These are phyloP conservation scores for Cryphonectria nitschkei DNA, from an alignment of 2,329 filamentous ascomycete genomes.

Conservation along the genomic window DNA sequence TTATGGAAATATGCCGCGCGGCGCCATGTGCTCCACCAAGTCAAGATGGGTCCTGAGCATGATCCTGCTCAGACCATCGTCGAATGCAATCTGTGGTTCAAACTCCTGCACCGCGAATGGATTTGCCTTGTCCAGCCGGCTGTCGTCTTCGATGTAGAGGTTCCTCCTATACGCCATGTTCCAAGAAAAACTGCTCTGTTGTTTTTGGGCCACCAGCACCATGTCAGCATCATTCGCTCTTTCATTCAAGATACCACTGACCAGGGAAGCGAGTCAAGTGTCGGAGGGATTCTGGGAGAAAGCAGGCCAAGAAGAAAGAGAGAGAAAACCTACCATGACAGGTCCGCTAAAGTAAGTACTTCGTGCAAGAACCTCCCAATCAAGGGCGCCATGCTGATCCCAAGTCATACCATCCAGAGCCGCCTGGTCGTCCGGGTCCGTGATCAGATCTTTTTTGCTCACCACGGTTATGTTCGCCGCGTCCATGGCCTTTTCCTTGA, in stretches of 20 bases:
- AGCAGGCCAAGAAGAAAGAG: no score
- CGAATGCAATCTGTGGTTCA: slow-evolving; percentile 5
- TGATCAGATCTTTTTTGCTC: slow-evolving; percentile 12
- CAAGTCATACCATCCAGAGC: slow-evolving; percentile 8
- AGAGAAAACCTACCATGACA: slow-evolving; percentile 1
- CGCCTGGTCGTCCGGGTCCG: not conserved
- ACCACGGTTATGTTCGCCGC: slow-evolving; percentile 7
- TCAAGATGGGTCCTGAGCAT: slow-evolving; percentile 10
- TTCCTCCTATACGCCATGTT: slow-evolving; percentile 17
- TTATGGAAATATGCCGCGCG: slow-evolving; percentile 15
- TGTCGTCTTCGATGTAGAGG: slow-evolving; percentile 11
- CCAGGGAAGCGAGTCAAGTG: not conserved
- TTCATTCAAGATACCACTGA: not conserved
- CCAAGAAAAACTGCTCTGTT: slow-evolving; percentile 23
- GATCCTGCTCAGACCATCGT: slow-evolving; percentile 21
- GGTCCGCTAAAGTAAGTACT: slow-evolving; percentile 20
- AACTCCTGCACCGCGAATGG: slow-evolving; percentile 15
- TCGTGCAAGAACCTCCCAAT: slow-evolving; percentile 19
- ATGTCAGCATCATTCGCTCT: not conserved
- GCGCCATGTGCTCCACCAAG: slow-evolving; percentile 8
- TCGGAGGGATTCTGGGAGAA: no score
- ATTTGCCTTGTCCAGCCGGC: slow-evolving; percentile 8
- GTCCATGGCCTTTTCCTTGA: slow-evolving; percentile 7
- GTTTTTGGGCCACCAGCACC: not conserved
- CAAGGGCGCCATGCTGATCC: slow-evolving; percentile 19